phyloP scores from a whole-genome alignment of 805 yeast species.

The Suhomyces sp. region DNA sequence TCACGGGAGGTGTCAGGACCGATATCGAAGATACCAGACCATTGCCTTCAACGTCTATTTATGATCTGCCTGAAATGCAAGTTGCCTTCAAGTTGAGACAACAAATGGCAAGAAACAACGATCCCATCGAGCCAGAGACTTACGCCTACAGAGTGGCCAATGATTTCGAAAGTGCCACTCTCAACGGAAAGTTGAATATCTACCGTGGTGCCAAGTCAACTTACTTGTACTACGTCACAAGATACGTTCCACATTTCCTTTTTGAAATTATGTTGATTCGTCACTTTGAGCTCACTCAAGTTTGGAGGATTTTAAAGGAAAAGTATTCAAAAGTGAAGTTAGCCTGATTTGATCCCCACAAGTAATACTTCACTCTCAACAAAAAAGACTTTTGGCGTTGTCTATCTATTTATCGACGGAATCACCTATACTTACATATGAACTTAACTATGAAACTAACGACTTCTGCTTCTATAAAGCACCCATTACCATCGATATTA shows the following conservation, averaged over 20 bases:
- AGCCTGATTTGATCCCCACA: not conserved
- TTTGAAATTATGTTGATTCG: constrained; percentile 40
- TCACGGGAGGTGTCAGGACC: constrained; percentile 77
- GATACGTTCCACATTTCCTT: constrained; percentile 47
- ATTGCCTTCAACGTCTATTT: constrained; percentile 56
- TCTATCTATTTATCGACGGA: no score
- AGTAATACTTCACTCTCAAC: no score
- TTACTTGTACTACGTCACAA: constrained; percentile 18
- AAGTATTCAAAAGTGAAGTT: constrained; percentile 20
- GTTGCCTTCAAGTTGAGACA: constrained; percentile 51
- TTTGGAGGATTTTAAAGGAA: constrained; percentile 22
- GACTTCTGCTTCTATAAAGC: no score
- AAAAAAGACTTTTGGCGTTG: no score
- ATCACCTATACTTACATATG: no score
- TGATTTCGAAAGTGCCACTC: constrained; percentile 42
- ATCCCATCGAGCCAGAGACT: constrained; percentile 58
- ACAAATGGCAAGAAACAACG: constrained; percentile 56
- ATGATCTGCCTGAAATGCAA: constrained; percentile 49
- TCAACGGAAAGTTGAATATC: constrained; percentile 45
- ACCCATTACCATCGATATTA: no score
- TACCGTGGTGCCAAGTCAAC: constrained; percentile 55
- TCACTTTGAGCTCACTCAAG: constrained; percentile 31
- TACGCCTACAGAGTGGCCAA: constrained; percentile 58
- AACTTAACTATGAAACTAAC: no score
- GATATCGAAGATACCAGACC: constrained; percentile 66